These are phyloP conservation scores for Betula pendula DNA, from an alignment of 306 rosid species.

Conservation along the genomic window DNA sequence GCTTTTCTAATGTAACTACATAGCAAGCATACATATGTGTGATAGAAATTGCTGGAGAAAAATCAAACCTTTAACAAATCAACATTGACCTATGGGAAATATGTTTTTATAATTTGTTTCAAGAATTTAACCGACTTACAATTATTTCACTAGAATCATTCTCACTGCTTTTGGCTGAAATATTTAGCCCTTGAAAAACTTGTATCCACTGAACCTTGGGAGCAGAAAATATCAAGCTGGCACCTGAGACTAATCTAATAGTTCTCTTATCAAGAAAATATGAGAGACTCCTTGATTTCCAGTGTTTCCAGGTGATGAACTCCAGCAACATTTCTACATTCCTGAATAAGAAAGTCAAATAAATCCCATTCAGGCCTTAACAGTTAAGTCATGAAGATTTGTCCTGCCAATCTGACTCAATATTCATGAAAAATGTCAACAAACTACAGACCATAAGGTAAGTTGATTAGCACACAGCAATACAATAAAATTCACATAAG, in stretches of 20 bases:
- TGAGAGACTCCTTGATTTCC: constrained; percentile 36
- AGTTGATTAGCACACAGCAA: neutral
- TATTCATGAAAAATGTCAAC: neutral
- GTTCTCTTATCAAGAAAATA: constrained; percentile 41
- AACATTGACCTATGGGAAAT: neutral
- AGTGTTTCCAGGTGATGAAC: constrained; percentile 32
- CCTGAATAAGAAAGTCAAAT: constrained; percentile 33
- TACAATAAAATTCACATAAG: neutral
- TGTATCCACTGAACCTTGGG: constrained; percentile 43
- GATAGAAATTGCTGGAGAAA: neutral
- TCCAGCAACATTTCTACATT: constrained; percentile 33
- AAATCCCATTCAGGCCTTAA: constrained; percentile 7
- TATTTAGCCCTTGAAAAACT: constrained; percentile 21
- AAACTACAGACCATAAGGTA: neutral
- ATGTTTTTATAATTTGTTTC: neutral
- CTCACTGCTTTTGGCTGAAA: constrained; percentile 20
- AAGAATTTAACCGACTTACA: constrained; percentile 31
- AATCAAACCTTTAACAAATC: neutral
- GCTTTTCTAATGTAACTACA: neutral
- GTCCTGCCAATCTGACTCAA: neutral
- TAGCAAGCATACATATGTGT: neutral
- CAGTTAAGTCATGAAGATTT: neutral
- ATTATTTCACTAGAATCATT: constrained; percentile 21
- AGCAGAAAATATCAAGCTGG: constrained; percentile 44
- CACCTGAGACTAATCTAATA: constrained; percentile 42